These are phyloP conservation scores for Penicillium verhagenii DNA, from an alignment of 495 filamentous ascomycete genomes.

Conservation along the genomic window DNA sequence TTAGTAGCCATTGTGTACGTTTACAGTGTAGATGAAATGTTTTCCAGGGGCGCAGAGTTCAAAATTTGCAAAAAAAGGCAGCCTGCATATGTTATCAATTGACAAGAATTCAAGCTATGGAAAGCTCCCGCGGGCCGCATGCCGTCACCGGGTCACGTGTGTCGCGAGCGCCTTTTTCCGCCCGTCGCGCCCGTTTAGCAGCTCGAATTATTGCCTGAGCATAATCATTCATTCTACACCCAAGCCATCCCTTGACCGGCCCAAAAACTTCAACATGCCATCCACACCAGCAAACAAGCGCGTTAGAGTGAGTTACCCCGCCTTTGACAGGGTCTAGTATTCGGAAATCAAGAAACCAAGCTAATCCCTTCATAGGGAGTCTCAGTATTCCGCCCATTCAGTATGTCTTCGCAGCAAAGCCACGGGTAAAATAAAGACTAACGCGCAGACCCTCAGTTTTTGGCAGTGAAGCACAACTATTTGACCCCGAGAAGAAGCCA, in stretches of 20 bases:
- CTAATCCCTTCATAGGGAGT: constrained; percentile 53
- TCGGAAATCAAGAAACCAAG: neutral
- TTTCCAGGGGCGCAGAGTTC: neutral
- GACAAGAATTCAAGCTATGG: constrained; percentile 8
- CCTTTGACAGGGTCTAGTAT: neutral
- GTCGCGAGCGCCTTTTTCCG: constrained; percentile 6
- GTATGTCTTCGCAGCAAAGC: constrained; percentile 30
- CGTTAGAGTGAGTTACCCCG: constrained; percentile 46
- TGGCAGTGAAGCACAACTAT: constrained; percentile 73
- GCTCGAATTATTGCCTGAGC: constrained; percentile 4
- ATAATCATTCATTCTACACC: neutral
- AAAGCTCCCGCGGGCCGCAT: constrained; percentile 22
- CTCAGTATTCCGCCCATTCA: constrained; percentile 73
- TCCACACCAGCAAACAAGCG: constrained; percentile 56
- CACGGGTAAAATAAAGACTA: neutral
- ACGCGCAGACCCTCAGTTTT: constrained; percentile 51
- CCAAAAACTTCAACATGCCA: constrained; percentile 44
- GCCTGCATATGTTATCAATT: constrained; percentile 4
- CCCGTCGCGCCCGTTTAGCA: constrained; percentile 5
- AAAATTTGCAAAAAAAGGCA: neutral
- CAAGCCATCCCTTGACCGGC: neutral
- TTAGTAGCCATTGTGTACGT: constrained; percentile 53
- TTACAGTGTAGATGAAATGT: constrained; percentile 21
- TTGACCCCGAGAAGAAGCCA: constrained; percentile 68
- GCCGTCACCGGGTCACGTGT: constrained; percentile 26